Evolutionary conservation across 2,329 filamentous ascomycete genomes (phyloP).

Genomic region (Zymoseptoria tritici): DNA sequence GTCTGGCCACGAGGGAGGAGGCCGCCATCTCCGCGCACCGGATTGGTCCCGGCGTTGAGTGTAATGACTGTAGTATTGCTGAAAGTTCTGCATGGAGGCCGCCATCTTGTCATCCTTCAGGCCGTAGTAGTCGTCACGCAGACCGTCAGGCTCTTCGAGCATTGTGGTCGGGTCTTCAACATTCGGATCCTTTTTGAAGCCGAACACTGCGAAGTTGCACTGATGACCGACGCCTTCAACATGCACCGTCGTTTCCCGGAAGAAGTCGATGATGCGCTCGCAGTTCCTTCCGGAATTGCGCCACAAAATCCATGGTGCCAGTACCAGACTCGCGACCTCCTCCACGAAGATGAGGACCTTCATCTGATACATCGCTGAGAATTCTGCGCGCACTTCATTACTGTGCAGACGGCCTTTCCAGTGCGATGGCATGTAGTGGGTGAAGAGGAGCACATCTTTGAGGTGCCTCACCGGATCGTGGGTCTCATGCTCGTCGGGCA

Average conservation of each 20-base stretch:
- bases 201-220: slow-evolving; percentile 94
- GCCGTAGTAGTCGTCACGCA: slow-evolving; percentile 86
- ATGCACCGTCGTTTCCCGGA: slow-evolving; percentile 93
- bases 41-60: slow-evolving; percentile 21
- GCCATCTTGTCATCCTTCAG: slow-evolving; percentile 98
- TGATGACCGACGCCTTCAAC: slow-evolving; percentile 94
- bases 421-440: slow-evolving; percentile 80
- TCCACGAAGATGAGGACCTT: slow-evolving; percentile 88
- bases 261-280: slow-evolving; percentile 93
- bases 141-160: slow-evolving; percentile 34
- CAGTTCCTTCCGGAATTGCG: slow-evolving; percentile 80
- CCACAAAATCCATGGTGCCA: slow-evolving; percentile 83
- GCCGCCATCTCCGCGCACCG: slow-evolving; percentile 18
- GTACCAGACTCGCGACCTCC: slow-evolving; percentile 84
- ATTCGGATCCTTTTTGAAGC: slow-evolving; percentile 76
- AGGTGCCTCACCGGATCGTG: slow-evolving; percentile 90
- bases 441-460: slow-evolving; percentile 82
- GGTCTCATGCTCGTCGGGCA: slow-evolving; percentile 76
- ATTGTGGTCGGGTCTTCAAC: slow-evolving; percentile 33
- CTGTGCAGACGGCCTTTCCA: slow-evolving; percentile 90
- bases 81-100: slow-evolving; percentile 90
- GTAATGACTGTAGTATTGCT: slow-evolving; percentile 67
- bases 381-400: slow-evolving; percentile 86
- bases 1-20: slow-evolving; percentile 28
- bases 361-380: slow-evolving; percentile 82